Conservation (phyloP, 2,329 filamentous ascomycete genomes). For the Cladosporium sp. region DNA sequence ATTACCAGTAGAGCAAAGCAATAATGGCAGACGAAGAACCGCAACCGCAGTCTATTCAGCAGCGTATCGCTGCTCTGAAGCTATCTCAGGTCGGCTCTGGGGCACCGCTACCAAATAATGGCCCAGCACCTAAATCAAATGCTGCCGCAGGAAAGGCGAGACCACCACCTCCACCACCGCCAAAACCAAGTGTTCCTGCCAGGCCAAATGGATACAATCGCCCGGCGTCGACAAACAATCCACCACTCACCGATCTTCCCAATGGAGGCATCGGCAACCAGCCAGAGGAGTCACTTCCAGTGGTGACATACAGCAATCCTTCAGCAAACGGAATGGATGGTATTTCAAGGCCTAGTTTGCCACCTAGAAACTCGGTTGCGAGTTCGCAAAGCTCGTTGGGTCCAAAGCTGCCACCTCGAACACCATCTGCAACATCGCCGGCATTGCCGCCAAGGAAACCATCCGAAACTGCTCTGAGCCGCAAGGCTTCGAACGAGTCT, state of each 20-base stretch:
- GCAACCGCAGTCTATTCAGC: slow-evolving; percentile 35
- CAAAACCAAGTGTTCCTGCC: slow-evolving; percentile 25
- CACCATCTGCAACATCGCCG: slow-evolving; percentile 32
- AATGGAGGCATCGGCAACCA: slow-evolving; percentile 35
- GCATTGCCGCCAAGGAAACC: slow-evolving; percentile 41
- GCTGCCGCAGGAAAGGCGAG: slow-evolving; percentile 28
- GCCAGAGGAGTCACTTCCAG: slow-evolving; percentile 26
- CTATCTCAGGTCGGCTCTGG: slow-evolving; percentile 38
- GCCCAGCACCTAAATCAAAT: background rate
- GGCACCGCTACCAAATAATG: background rate
- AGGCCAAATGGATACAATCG: slow-evolving; percentile 23
- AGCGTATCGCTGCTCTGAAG: slow-evolving; percentile 46
- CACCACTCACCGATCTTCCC: slow-evolving; percentile 34
- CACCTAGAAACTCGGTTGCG: slow-evolving; percentile 39
- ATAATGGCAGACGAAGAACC: slow-evolving; percentile 23
- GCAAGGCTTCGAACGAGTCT: slow-evolving; percentile 46
- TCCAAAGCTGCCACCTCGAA: slow-evolving; percentile 47
- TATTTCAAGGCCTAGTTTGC: slow-evolving; percentile 38
- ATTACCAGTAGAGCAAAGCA: too few species aligned
- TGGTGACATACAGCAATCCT: background rate
- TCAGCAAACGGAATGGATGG: slow-evolving; percentile 22
- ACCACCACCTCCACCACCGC: slow-evolving; percentile 34
- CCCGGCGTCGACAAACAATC: slow-evolving; percentile 37
- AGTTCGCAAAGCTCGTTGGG: slow-evolving; percentile 28
- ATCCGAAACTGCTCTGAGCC: slow-evolving; percentile 34